Conservation (phyloP, 805 yeast genomes). For the Yamadazyma phyllophila region DNA sequence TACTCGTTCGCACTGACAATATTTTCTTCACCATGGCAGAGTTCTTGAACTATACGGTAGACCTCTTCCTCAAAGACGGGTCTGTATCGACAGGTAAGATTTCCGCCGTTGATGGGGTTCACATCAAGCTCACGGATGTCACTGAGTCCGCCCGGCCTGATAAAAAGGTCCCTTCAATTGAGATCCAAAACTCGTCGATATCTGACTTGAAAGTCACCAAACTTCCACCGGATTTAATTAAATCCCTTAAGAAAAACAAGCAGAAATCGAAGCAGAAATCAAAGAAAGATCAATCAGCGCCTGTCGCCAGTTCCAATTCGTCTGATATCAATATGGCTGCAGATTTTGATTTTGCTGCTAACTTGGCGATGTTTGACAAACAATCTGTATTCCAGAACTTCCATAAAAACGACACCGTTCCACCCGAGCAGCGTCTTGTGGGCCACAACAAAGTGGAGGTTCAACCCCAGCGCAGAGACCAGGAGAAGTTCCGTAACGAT, state of each 20-base stretch:
- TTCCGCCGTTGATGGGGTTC: constrained; percentile 27
- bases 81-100: constrained; percentile 33
- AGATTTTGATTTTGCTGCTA: constrained; percentile 86
- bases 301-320: background rate
- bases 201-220: constrained; percentile 56
- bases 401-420: constrained; percentile 58
- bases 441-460: constrained; percentile 61
- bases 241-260: constrained; percentile 14
- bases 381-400: constrained; percentile 75
- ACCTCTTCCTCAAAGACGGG: constrained; percentile 39
- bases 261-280: background rate
- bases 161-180: constrained; percentile 11
- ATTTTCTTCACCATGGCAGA: constrained; percentile 29
- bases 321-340: constrained; percentile 13
- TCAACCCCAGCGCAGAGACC: constrained; percentile 11
- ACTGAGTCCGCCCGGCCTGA: constrained; percentile 15
- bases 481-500: constrained; percentile 57
- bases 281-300: constrained; percentile 5
- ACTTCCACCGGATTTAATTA: constrained; percentile 40
- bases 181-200: constrained; percentile 39
- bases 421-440: constrained; percentile 63
- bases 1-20: too few species aligned
- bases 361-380: constrained; percentile 80
- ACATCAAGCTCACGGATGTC: constrained; percentile 25
- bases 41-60: constrained; percentile 41